These are phyloP conservation scores for Crotalaria pallida DNA, from an alignment of 306 rosid species.

Conservation along the genomic window DNA sequence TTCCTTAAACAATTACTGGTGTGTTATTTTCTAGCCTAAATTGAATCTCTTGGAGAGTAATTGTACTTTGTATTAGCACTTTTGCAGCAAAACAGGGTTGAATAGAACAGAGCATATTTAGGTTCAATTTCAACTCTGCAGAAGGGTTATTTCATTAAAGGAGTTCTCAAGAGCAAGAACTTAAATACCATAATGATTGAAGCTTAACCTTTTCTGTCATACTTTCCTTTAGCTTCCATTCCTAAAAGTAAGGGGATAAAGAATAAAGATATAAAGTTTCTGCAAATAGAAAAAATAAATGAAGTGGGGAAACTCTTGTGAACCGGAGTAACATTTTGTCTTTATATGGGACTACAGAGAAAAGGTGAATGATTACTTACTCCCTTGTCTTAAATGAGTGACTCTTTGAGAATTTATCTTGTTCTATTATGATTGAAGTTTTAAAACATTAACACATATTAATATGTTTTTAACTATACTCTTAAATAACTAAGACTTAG, in stretches of 20 bases:
- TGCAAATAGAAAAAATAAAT: slow-evolving; percentile 19
- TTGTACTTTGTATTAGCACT: background rate
- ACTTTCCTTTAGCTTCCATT: background rate
- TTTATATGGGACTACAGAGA: slow-evolving; percentile 7
- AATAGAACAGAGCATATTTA: slow-evolving; percentile 1
- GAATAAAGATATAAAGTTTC: slow-evolving; percentile 18
- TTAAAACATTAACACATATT: too few relatives aligned
- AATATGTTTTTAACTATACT: too few relatives aligned
- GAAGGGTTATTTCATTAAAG: background rate
- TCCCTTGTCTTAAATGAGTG: background rate
- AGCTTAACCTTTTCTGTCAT: background rate
- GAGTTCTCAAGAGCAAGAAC: background rate
- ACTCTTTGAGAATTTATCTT: too few relatives aligned
- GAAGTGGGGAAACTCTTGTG: slow-evolving; percentile 7
- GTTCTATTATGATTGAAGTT: background rate
- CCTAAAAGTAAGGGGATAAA: slow-evolving; percentile 8
- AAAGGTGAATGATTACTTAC: slow-evolving; percentile 6
- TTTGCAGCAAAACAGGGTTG: background rate
- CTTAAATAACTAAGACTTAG: too few relatives aligned
- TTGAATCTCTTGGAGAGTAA: background rate
- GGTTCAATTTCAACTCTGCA: background rate
- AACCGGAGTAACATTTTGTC: slow-evolving; percentile 20
- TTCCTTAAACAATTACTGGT: background rate
- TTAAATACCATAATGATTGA: slow-evolving; percentile 13
- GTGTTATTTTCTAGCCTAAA: background rate